phyloP scores from a whole-genome alignment of 1,284 basidiomycete species.

The Tremellales sp. region DNA sequence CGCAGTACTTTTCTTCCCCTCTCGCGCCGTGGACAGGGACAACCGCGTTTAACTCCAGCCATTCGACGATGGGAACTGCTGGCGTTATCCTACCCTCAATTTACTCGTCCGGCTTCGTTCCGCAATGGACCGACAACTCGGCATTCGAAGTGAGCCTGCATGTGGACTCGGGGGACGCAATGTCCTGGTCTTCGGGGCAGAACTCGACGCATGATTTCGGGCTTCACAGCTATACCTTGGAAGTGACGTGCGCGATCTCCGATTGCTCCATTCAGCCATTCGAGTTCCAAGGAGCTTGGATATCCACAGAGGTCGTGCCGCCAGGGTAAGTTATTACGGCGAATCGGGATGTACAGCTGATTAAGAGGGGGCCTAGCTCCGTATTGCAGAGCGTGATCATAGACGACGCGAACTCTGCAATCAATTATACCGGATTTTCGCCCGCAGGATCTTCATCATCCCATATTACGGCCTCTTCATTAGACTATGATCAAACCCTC shows the following conservation, averaged over 20 bases:
- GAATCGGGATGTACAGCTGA: not conserved
- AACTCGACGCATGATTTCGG: conserved; percentile 7
- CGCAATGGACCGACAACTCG: conserved; percentile 12
- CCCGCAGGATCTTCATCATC: conserved; percentile 8
- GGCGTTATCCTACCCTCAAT: conserved; percentile 19
- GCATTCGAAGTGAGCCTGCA: conserved; percentile 11
- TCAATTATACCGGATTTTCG: conserved; percentile 22
- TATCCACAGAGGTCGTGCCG: conserved; percentile 12
- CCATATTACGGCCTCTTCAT: not conserved
- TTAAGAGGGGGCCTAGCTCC: conserved; percentile 8
- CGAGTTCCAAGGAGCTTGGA: conserved; percentile 13
- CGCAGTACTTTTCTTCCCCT: conserved; percentile 11
- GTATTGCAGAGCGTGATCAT: conserved; percentile 11
- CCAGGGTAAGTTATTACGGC: conserved; percentile 8
- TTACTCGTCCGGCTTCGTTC: conserved; percentile 21
- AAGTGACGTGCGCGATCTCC: conserved; percentile 3
- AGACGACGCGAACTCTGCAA: conserved; percentile 20
- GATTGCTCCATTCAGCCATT: conserved; percentile 8
- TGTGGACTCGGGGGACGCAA: not conserved
- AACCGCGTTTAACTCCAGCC: conserved; percentile 7
- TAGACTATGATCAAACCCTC: conserved; percentile 25
- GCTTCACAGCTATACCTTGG: conserved; percentile 13
- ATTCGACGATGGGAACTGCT: conserved; percentile 13
- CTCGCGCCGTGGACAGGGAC: conserved; percentile 10
- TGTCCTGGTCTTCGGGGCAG: conserved; percentile 14